phyloP scores from a whole-genome alignment of 2,329 filamentous ascomycete species.

The Alternaria brassicicola region DNA sequence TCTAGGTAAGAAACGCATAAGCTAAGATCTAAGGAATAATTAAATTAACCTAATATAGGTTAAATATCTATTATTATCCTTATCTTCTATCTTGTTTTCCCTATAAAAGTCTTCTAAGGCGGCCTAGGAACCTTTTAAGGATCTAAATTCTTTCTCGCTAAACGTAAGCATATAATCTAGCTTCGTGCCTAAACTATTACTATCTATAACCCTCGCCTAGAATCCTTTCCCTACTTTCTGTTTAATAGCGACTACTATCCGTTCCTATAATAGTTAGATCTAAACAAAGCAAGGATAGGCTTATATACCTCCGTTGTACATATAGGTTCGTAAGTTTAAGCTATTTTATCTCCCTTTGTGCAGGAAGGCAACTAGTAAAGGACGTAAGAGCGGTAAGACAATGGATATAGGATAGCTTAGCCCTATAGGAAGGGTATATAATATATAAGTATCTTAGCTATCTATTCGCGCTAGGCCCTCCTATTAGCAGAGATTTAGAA shows the following conservation, averaged over 20 bases:
- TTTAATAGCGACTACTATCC: not conserved
- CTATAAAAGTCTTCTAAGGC: not conserved
- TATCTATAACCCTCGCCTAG: not conserved
- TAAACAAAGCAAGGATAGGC: not conserved
- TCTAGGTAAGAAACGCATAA: not conserved
- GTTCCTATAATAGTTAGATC: not conserved
- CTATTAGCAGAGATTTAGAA: too few species aligned
- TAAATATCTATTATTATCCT: not conserved
- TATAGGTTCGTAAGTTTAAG: not conserved
- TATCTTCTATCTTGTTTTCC: not conserved
- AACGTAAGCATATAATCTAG: not conserved
- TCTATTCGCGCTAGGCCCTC: too few species aligned
- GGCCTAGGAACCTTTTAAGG: not conserved
- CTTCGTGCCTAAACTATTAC: not conserved
- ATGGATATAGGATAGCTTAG: not conserved
- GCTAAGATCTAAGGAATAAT: not conserved
- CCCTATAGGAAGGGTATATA: constrained; percentile 1
- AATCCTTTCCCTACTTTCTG: not conserved
- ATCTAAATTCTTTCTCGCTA: not conserved
- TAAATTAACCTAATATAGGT: not conserved
- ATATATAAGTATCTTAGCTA: constrained; percentile 4
- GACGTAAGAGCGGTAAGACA: not conserved
- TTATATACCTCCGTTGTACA: not conserved
- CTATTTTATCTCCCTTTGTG: not conserved
- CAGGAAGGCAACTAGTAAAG: constrained; percentile 4